Evolutionary conservation across 441 rosid species (phyloP).

Genomic region (Melastoma candidum): DNA sequence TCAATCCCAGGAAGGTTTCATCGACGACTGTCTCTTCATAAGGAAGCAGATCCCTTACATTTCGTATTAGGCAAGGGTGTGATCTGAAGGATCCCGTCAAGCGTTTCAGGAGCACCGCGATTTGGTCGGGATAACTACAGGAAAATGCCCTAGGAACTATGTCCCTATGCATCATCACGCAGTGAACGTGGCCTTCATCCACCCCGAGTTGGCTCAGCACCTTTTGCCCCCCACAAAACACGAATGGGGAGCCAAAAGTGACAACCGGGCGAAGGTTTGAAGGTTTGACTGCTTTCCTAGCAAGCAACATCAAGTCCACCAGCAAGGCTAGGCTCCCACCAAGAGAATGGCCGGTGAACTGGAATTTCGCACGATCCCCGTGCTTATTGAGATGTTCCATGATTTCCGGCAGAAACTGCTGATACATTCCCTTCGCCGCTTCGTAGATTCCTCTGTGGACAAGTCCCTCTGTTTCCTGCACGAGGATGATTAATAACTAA

Average conservation of each 20-base stretch:
- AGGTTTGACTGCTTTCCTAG: constrained; percentile 42
- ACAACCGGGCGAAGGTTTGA: constrained; percentile 55
- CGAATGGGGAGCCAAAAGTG: constrained; percentile 83
- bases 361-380: constrained; percentile 70
- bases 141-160: constrained; percentile 95
- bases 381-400: constrained; percentile 45
- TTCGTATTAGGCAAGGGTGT: constrained; percentile 66
- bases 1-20: background rate
- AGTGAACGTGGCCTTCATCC: constrained; percentile 59
- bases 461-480: constrained; percentile 58
- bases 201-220: constrained; percentile 52
- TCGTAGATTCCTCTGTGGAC: constrained; percentile 94
- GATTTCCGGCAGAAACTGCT: constrained; percentile 69
- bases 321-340: constrained; percentile 86
- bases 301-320: constrained; percentile 60
- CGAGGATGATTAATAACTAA: background rate
- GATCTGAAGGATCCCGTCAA: constrained; percentile 58
- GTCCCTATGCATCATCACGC: constrained; percentile 88
- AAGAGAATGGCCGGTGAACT: constrained; percentile 84
- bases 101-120: constrained; percentile 67
- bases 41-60: constrained; percentile 32
- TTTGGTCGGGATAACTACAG: constrained; percentile 80
- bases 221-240: constrained; percentile 76
- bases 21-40: background rate
- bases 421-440: constrained; percentile 84